Evolutionary conservation across 2,329 filamentous ascomycete species (phyloP).

Genomic region (Penicillium thymicola): DNA sequence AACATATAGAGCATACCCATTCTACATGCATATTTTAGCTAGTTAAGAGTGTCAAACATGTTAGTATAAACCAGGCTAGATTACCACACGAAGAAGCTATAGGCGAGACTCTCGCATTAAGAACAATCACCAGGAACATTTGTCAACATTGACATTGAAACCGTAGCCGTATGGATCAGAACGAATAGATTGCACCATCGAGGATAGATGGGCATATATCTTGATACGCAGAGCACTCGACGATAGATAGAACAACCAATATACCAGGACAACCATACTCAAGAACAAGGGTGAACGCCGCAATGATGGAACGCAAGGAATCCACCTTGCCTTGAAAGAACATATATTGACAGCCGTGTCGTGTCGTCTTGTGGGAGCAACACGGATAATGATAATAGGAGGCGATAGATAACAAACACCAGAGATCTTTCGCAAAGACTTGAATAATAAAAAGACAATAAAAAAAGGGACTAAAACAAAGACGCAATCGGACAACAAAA

Average conservation of each 20-base stretch:
- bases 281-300: background rate
- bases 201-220: background rate
- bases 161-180: background rate
- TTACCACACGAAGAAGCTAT: background rate
- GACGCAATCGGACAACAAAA: conserved; percentile 33
- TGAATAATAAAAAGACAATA: conserved; percentile 10
- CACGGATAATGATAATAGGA: conserved; percentile 17
- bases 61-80: background rate
- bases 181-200: background rate
- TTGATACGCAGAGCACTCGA: background rate
- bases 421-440: conserved; percentile 26
- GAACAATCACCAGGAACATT: background rate
- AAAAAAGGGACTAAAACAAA: conserved; percentile 8
- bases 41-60: background rate
- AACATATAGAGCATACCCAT: background rate
- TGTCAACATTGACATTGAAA: background rate
- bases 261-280: background rate
- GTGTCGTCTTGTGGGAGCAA: conserved; percentile 25
- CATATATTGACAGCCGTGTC: conserved; percentile 32
- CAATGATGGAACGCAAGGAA: conserved; percentile 8
- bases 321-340: conserved; percentile 12
- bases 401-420: conserved; percentile 22
- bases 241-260: background rate
- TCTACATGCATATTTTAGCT: background rate
- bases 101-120: background rate